phyloP scores from a whole-genome alignment of 2,329 filamentous ascomycete species.

The Phoma sp. region DNA sequence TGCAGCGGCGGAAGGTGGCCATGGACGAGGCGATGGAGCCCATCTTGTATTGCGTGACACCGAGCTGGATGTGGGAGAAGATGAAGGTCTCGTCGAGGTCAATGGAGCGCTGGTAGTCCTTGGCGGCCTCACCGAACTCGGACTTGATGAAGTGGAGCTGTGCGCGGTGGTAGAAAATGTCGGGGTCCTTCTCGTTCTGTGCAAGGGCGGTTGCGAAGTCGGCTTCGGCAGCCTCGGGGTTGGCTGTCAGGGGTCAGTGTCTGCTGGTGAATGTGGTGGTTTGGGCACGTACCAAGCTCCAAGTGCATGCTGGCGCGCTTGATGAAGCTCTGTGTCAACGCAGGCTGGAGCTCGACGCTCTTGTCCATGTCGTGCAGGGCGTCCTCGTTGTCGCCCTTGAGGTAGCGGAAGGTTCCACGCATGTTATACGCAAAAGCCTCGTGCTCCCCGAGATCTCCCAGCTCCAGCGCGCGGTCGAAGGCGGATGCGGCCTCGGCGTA shows the following conservation, averaged over 20 bases:
- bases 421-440: slow-evolving; percentile 96
- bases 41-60: slow-evolving; percentile 99
- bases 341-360: slow-evolving; percentile 88
- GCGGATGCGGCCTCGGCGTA: slow-evolving; percentile 87
- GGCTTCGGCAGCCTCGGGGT: slow-evolving; percentile 82
- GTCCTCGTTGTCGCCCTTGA: slow-evolving; percentile 84
- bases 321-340: slow-evolving; percentile 95
- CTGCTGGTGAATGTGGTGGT: background rate
- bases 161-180: slow-evolving; percentile 98
- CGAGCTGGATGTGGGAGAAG: slow-evolving; percentile 98
- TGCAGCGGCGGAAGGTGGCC: slow-evolving; percentile 95
- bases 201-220: slow-evolving; percentile 87
- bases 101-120: slow-evolving; percentile 99
- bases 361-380: slow-evolving; percentile 88
- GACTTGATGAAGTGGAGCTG: slow-evolving; percentile 98
- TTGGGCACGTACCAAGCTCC: slow-evolving; percentile 72
- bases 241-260: slow-evolving; percentile 58
- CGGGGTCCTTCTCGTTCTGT: slow-evolving; percentile 87
- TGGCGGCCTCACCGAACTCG: slow-evolving; percentile 90
- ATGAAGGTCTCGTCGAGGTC: slow-evolving; percentile 96
- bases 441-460: slow-evolving; percentile 78
- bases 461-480: slow-evolving; percentile 87
- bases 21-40: slow-evolving; percentile 96
- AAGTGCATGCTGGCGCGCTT: slow-evolving; percentile 98
- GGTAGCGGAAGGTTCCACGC: slow-evolving; percentile 93